Base-by-base conservation (phyloP, 371 early-diverging fungal genomes). In the Lichtheimia ramosa region DNA sequence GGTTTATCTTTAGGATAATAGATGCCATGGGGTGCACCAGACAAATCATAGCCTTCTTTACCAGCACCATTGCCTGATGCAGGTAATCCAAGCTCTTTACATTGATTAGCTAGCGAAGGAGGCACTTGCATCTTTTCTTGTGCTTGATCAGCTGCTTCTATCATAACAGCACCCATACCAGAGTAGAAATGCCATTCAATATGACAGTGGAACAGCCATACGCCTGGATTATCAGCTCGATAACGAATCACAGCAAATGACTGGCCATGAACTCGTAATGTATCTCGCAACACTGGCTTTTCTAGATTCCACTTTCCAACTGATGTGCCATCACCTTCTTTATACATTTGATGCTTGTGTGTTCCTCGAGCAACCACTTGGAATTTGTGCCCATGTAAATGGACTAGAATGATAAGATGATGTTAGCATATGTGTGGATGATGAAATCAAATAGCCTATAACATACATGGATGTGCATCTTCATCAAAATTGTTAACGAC, bases 351-450 rank as follows among this genome's bases (percentile, higher is more conserved):
- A 1, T 48, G 27, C 10, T 39, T 21, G 39, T 69, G 66, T n/a
- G 67, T 66, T 58, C 83, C 82, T 21, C 75, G 69, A 34, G 65
- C 85, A 25, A 90, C 78, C 18, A 93, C 66, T 61, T 89, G 88
- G 83, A 93, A 93, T 21, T 67, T 68, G 69, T 93, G 91, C 7
- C 94, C 94, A 66, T 93, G 93, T 15, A 92, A 68, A 75, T 93
- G 93, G 82, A 90, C 69, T 41, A 24, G 25, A 3, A 27, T n/a
- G 12, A 20, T n/a, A n/a, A n/a, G n/a, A n/a, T n/a, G 12, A 0
- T 24, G 28, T 27, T 27, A 43, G n/a, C 23, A 12, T 12, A 10
- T 46, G 10, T 24, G 41, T 16, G 48, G 4, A 27, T 25, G 25
- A 10, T 21, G 16, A n/a, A 3, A n/a, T 24, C 5, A 12, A 10